Conservation (phyloP, 2,329 filamentous ascomycete genomes). For the Exophiala lecanii-corni region DNA sequence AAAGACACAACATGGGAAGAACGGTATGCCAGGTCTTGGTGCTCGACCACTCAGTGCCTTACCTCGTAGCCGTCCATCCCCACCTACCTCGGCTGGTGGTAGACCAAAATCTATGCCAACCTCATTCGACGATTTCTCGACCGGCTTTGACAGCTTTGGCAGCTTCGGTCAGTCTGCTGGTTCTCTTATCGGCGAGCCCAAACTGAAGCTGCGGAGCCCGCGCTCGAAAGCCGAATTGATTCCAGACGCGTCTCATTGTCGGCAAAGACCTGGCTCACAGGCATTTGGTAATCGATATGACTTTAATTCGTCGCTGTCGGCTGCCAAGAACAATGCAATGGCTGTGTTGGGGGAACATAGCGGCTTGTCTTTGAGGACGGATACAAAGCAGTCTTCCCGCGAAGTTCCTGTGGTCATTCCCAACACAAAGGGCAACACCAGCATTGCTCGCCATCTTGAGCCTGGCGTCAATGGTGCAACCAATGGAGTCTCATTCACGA, state of each 20-base stretch:
- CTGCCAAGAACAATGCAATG: conserved; percentile 61
- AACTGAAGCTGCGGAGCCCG: conserved; percentile 66
- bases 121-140: conserved; percentile 67
- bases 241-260: conserved; percentile 50
- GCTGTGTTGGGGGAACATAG: conserved; percentile 26
- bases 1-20: conserved; percentile 46
- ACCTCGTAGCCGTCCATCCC: conserved; percentile 62
- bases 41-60: conserved; percentile 52
- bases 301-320: conserved; percentile 84
- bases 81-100: conserved; percentile 48
- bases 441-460: conserved; percentile 16
- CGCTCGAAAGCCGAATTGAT: conserved; percentile 61
- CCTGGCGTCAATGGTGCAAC: conserved; percentile 18
- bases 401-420: conserved; percentile 23
- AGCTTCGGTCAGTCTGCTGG: conserved; percentile 56
- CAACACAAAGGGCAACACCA: conserved; percentile 16
- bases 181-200: conserved; percentile 61
- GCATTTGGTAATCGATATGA: conserved; percentile 93
- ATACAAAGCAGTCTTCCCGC: conserved; percentile 26
- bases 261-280: conserved; percentile 54
- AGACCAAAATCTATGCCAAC: conserved; percentile 50
- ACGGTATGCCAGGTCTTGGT: conserved; percentile 47
- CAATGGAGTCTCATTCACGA: conserved; percentile 8
- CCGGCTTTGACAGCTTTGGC: conserved; percentile 51
- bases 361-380: conserved; percentile 22